Percentiles rank a stretch among this genome's conserved stretches.
Conservation (phyloP, 2,329 filamentous ascomycete species). For the Fusarium musae region DNA sequence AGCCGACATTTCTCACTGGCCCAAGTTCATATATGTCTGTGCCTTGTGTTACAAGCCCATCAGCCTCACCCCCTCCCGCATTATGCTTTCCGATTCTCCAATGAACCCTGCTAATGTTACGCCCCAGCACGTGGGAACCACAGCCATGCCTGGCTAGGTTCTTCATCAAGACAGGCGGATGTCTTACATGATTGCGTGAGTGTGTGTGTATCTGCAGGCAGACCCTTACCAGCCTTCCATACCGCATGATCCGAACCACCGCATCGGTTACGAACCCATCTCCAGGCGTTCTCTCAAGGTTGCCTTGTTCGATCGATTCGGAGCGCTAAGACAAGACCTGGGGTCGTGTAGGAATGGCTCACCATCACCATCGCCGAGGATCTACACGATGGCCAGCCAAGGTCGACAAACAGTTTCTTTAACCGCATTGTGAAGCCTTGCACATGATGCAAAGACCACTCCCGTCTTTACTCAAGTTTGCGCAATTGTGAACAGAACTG, state of each 20-base stretch:
- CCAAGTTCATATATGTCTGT: background rate
- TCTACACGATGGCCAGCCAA: background rate
- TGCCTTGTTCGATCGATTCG: background rate
- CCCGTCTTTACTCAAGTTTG: constrained; percentile 29
- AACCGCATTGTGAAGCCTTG: background rate
- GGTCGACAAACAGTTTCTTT: background rate
- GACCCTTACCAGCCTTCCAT: constrained; percentile 15
- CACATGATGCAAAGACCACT: constrained; percentile 42
- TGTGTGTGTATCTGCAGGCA: constrained; percentile 8
- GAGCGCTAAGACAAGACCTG: background rate
- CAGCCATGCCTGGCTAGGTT: constrained; percentile 2
- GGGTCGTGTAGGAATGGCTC: constrained; percentile 1
- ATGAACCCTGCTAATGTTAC: background rate
- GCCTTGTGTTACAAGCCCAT: constrained; percentile 1
- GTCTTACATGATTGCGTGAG: constrained; percentile 18
- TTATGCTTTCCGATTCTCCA: background rate
- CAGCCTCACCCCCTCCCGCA: background rate
- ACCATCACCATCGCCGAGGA: background rate
- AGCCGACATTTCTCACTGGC: background rate
- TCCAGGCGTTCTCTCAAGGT: background rate
- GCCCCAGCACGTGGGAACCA: constrained; percentile 22
- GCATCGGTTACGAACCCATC: constrained; percentile 1
- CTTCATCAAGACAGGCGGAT: constrained; percentile 10
- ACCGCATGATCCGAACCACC: constrained; percentile 19
- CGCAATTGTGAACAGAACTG: constrained; percentile 40